Evolutionary conservation across 2,329 filamentous ascomycete species (phyloP), one percentile per base, ranked within the genome.

Genomic region (Penicillium sp.): DNA sequence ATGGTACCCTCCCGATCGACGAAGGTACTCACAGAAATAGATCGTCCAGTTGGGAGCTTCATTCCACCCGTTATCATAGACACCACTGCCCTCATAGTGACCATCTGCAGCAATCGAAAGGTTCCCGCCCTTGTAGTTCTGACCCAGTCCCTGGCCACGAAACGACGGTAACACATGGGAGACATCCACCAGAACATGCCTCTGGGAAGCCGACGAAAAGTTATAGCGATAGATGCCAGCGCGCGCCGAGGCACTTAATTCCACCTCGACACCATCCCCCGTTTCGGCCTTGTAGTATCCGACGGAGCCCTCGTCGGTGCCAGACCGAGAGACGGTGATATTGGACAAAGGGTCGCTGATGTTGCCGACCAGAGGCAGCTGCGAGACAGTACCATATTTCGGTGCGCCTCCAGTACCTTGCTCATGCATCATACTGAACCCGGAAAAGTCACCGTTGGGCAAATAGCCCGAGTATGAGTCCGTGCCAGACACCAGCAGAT

Each of bases 41-140:
- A 54, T 56, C 2, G 46, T 48, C 62, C 62, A 86, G 33, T 80
- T 63, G 0, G 76, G 79, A 2, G 80, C 73, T 21, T 75, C 67
- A 43, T 84, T 85, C 81, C 81, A 84, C 10, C 81, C 80, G 56
- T 83, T 82, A 37, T 84, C 74, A 56, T 84, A 85, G 0, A 74
- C 75, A 0, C 81, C 81, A 25, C 67, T 72, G 0, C 81, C 81
- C 31, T 76, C 73, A 50, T 84, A 85, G 39, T 72, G 73, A 0
- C 72, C 69, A 27, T 77, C 72, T 0, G 59, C 52, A n/a, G 65
- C 62, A 2, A 82, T 67, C 2, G 64, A 65, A 19, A 86, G 77
- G 30, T 71, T 72, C 0, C 81, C 81, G n/a, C 75, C 75, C 4
- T 78, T 68, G 53, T 83, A 85, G 23, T 72, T 70, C 58, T 85